Evolutionary conservation across 495 filamentous ascomycete species (phyloP).

Genomic region (Daldinia caldariorum): DNA sequence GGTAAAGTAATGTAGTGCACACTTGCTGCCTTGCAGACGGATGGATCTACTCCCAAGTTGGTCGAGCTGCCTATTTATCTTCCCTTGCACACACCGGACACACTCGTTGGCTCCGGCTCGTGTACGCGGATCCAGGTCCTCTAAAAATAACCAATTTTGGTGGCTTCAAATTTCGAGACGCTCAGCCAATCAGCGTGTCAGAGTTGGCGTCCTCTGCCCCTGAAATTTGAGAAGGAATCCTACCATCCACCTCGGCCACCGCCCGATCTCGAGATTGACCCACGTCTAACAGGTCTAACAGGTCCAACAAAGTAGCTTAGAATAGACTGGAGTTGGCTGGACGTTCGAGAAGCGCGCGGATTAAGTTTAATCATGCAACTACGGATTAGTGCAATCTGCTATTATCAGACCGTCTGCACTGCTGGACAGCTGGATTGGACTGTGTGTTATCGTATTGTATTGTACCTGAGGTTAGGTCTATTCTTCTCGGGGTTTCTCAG

Average conservation of each 20-base stretch:
- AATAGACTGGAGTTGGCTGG: constrained; percentile 35
- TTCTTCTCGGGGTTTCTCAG: background rate
- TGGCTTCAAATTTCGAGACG: constrained; percentile 11
- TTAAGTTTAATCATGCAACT: constrained; percentile 32
- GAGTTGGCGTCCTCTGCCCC: constrained; percentile 20
- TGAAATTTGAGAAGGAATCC: constrained; percentile 37
- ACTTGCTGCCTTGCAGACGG: too few species aligned
- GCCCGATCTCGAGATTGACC: constrained; percentile 34
- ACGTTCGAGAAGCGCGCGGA: constrained; percentile 22
- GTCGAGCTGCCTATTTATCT: constrained; percentile 14
- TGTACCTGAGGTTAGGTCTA: background rate
- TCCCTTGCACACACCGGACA: constrained; percentile 3
- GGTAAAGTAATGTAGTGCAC: background rate
- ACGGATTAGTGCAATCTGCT: too few species aligned
- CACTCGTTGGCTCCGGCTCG: background rate
- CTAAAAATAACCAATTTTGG: constrained; percentile 13
- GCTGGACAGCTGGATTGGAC: too few species aligned
- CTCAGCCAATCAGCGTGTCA: constrained; percentile 28
- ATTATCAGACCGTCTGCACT: too few species aligned
- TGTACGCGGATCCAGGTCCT: constrained; percentile 14
- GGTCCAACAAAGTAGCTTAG: constrained; percentile 13
- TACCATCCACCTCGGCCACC: constrained; percentile 28
- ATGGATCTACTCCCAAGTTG: constrained; percentile 6
- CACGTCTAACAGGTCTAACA: background rate
- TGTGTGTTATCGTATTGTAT: too few species aligned